Evolutionary conservation across 257 asterid genomes (phyloP), one percentile per base, ranked within the genome.

Genomic region (Oldenlandia corymbosa): DNA sequence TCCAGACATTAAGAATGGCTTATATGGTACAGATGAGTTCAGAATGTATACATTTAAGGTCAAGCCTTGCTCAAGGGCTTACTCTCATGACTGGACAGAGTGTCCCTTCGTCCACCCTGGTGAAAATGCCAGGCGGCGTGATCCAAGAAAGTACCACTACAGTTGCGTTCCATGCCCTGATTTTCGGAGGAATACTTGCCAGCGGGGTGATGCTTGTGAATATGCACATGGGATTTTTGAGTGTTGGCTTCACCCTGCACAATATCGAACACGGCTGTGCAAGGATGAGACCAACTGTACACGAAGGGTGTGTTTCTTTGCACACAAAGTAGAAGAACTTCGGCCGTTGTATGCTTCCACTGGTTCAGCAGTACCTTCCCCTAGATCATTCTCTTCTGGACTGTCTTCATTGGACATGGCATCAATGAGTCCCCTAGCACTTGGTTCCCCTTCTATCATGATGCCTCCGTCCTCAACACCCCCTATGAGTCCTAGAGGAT

Each of bases 211-310:
- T 20, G 48, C 74, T 27, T 79, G 84, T 43, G 81, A 79, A 18
- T 79, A 79, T 63, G 81, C 84, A 7, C 84, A 79, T 55, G 84
- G 84, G 18, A 75, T 79, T 34, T 79, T 75, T 62, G 84, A 79
- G 71, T 72, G 79, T 52, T 79, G 84, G 84, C 79, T 75, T 46
- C 84, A 79, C 64, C 84, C 84, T 37, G 79, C 81, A n/a, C 84
- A 75, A 48, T 79, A 75, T 50, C 56, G 81, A 16, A 79, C 84
- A 10, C 76, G 84, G 16, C 53, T 79, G 39, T 79, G 84, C 72
- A 79, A 75, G 62, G 80, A 79, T 56, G 83, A 75, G 68, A 73
- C 75, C 12, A 66, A 51, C 50, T 79, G 83, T 57, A 26, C 47
- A 1, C 46, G 84, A 51, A 75, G 74, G 52, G 81, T 79, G 7